Evolutionary conservation across 2,329 filamentous ascomycete species (phyloP).

Genomic region (Didymella arachidicola): DNA sequence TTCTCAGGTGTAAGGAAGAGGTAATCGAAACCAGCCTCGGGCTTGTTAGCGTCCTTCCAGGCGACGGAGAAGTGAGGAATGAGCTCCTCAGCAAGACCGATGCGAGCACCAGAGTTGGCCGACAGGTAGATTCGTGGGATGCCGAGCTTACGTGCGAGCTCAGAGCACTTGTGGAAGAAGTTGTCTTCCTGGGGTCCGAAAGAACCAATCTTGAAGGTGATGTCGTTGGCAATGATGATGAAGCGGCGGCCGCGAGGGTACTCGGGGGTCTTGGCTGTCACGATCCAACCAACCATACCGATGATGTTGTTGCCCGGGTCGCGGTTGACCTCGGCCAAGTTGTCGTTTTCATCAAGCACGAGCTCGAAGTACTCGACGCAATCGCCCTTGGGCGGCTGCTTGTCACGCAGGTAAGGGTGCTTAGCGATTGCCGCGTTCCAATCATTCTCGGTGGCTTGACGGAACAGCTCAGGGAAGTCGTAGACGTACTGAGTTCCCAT

Average conservation of each 20-base stretch:
- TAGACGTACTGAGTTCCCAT: conserved; percentile 99
- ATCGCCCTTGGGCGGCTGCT: conserved; percentile 84
- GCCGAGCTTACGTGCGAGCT: conserved; percentile 89
- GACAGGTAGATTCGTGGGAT: conserved; percentile 98
- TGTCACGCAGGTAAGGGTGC: conserved; percentile 76
- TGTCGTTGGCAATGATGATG: conserved; percentile 97
- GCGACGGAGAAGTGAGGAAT: conserved; percentile 97
- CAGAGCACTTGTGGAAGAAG: conserved; percentile 99
- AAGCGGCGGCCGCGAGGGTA: conserved; percentile 93
- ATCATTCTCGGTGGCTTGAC: conserved; percentile 95
- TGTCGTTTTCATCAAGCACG: conserved; percentile 92
- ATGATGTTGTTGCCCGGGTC: conserved; percentile 95
- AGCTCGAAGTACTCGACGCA: conserved; percentile 95
- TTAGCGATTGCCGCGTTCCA: conserved; percentile 81
- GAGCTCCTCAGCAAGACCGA: conserved; percentile 94
- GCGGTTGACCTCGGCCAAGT: conserved; percentile 88
- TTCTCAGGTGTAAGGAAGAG: conserved; percentile 88
- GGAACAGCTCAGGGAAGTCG: conserved; percentile 99
- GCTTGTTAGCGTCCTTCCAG: conserved; percentile 85
- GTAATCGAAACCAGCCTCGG: conserved; percentile 93
- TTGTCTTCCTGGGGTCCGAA: conserved; percentile 96
- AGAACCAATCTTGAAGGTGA: conserved; percentile 98
- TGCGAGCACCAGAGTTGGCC: conserved; percentile 97
- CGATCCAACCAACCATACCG: conserved; percentile 98
- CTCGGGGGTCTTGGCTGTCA: conserved; percentile 93